phyloP scores from a whole-genome alignment of 345 rosid genomes.

The Isatis tinctoria region DNA sequence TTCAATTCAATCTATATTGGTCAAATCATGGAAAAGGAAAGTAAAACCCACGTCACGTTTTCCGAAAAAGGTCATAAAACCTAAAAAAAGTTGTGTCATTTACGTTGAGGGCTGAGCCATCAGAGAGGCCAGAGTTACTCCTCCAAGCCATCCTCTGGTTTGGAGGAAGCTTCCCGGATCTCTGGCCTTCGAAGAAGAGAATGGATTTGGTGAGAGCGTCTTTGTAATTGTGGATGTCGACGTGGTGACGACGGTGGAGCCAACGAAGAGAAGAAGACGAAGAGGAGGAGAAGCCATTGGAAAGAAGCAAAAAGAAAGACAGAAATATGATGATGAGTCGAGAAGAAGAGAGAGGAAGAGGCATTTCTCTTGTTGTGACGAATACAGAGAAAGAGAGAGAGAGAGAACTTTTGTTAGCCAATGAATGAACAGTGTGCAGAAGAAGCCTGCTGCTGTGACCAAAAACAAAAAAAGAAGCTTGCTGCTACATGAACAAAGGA shows the following conservation, averaged over 20 bases:
- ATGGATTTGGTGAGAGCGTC: slow-evolving; percentile 86
- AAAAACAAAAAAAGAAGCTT: too few species aligned
- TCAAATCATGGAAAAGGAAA: background rate
- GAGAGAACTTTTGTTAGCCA: slow-evolving; percentile 3
- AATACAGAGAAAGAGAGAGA: too few species aligned
- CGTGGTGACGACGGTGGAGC: slow-evolving; percentile 39
- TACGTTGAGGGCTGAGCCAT: slow-evolving; percentile 80
- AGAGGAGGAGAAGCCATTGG: slow-evolving; percentile 45
- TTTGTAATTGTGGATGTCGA: slow-evolving; percentile 61
- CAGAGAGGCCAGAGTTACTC: slow-evolving; percentile 79
- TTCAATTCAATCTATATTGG: background rate
- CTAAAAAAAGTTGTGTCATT: background rate
- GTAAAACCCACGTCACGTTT: background rate
- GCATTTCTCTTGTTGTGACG: background rate
- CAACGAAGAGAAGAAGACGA: slow-evolving; percentile 16
- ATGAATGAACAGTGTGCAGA: background rate
- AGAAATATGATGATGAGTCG: slow-evolving; percentile 20
- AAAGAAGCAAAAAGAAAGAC: slow-evolving; percentile 35
- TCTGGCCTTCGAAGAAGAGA: slow-evolving; percentile 84
- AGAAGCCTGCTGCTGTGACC: too few species aligned
- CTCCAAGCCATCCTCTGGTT: slow-evolving; percentile 84
- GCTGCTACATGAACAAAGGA: background rate
- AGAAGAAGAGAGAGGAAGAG: slow-evolving; percentile 29
- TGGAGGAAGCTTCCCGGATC: slow-evolving; percentile 77
- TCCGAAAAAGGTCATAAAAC: background rate